Evolutionary conservation across 1,284 basidiomycete genomes (phyloP).

Genomic region (Ganoderma meredithae): DNA sequence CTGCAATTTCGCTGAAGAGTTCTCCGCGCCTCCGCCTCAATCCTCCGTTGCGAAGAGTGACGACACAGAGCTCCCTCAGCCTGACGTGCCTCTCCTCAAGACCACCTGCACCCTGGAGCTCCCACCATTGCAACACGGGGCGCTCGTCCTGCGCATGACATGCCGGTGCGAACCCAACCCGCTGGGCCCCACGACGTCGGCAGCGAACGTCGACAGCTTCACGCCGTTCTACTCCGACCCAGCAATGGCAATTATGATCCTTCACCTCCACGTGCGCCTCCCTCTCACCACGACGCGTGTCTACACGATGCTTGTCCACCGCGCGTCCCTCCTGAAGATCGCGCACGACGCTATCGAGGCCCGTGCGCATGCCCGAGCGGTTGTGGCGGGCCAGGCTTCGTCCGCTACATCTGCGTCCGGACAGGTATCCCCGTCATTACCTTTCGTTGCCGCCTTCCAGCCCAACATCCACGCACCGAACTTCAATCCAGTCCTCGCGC

Average conservation of each 20-base stretch:
- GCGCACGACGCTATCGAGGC: constrained; percentile 9
- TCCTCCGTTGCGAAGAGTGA: constrained; percentile 10
- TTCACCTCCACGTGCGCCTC: constrained; percentile 42
- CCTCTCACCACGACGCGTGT: constrained; percentile 22
- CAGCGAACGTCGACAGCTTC: constrained; percentile 14
- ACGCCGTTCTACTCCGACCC: constrained; percentile 44
- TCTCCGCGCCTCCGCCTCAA: constrained; percentile 10
- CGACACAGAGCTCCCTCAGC: background rate
- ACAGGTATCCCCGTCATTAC: background rate
- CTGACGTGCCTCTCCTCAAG: constrained; percentile 21
- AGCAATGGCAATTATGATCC: constrained; percentile 49
- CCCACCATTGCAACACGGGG: constrained; percentile 42
- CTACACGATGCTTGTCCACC: constrained; percentile 51
- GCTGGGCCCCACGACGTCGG: constrained; percentile 29
- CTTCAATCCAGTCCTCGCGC: background rate
- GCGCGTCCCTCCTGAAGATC: constrained; percentile 42
- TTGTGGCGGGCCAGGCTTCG: no score
- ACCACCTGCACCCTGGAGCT: constrained; percentile 41
- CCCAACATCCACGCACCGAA: background rate
- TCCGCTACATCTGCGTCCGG: background rate
- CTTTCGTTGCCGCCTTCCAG: background rate
- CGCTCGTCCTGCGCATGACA: constrained; percentile 42
- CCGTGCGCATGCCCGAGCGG: background rate
- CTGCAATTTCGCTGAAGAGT: constrained; percentile 43
- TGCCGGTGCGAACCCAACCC: constrained; percentile 58